These are phyloP conservation scores for Ophiognomonia clavigignenti-juglandacearum DNA, from an alignment of 2,329 filamentous ascomycete species.

Conservation along the genomic window DNA sequence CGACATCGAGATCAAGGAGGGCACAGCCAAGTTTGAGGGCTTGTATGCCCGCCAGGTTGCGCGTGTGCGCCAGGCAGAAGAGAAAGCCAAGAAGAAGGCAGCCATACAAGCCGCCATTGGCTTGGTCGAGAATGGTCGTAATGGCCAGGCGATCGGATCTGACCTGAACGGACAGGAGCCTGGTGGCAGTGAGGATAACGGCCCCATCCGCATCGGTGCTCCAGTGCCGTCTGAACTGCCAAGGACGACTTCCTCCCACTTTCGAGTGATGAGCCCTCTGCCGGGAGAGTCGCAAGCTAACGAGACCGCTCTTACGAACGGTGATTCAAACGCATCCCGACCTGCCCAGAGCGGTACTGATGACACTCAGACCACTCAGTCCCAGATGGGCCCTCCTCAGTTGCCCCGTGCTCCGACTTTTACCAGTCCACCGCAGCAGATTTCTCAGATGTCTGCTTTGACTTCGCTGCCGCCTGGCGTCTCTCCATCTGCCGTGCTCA, in stretches of 20 bases:
- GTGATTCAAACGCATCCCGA: slow-evolving; percentile 44
- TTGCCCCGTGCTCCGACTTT: slow-evolving; percentile 22
- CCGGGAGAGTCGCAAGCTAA: slow-evolving; percentile 52
- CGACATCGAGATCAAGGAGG: slow-evolving; percentile 65
- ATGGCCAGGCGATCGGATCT: slow-evolving; percentile 22
- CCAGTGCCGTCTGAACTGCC: slow-evolving; percentile 50
- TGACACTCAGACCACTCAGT: slow-evolving; percentile 35
- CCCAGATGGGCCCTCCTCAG: slow-evolving; percentile 48
- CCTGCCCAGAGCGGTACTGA: slow-evolving; percentile 52
- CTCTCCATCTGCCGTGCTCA: slow-evolving; percentile 57
- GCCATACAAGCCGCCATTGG: slow-evolving; percentile 52
- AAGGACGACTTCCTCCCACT: slow-evolving; percentile 39
- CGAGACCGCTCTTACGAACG: slow-evolving; percentile 45
- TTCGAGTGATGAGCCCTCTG: slow-evolving; percentile 54
- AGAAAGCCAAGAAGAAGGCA: slow-evolving; percentile 59
- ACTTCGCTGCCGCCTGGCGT: slow-evolving; percentile 53
- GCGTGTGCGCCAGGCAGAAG: slow-evolving; percentile 54
- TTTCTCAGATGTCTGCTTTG: slow-evolving; percentile 60
- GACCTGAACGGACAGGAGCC: slow-evolving; percentile 47
- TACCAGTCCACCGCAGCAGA: slow-evolving; percentile 32
- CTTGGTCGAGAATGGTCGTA: slow-evolving; percentile 31
- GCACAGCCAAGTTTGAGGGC: slow-evolving; percentile 29
- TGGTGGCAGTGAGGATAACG: not conserved
- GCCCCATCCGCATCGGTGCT: slow-evolving; percentile 59
- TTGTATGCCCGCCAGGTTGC: slow-evolving; percentile 70